Base-by-base conservation (phyloP, 129 eudicot genomes). In the Helianthus annuus region DNA sequence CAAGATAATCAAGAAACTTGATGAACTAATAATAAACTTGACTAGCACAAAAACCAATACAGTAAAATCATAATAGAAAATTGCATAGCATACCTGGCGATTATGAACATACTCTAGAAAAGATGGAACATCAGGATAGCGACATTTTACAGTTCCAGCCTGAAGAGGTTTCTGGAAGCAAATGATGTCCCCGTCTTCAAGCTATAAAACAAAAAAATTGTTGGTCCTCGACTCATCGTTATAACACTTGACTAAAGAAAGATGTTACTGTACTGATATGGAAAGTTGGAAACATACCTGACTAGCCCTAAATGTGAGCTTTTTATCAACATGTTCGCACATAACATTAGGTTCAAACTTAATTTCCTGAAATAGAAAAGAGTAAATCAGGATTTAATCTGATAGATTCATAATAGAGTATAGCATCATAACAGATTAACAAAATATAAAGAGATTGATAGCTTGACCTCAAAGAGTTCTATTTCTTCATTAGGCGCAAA, bases 101-200 rank as follows among this genome's bases (percentile, higher is more conserved):
- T 93, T 93, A 64, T 84, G 87, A 74, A 89, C 96, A 78, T 93
- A 93, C 45, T 85, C 92, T 78, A 93, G 62, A 78, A 85, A 93
- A 60, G 96, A 80, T 39, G 98, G 92, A 69, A 90, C 98, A 62
- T 83, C 88, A 46, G 95, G 92, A 77, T 82, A 93, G 63, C 96
- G 89, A 81, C 69, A 78, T 70, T 84, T 90, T 38, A 53, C 79
- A 66, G 73, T 69, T 76, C 85, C 86, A 77, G 36, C 64, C 49
- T 51, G 77, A 72, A 71, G 82, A 46, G 81, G 57, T 69, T 90
- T 93, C 68, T 93, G 98, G 71, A 85, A 90, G 87, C 98, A 93
- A 70, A 93, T 78, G 16, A 90, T 84, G 73, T 90, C 98, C 32
- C 98, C 98, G 70, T 93, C 96, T 87, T 93, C 98, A 64, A 93